Evolutionary conservation across 2,329 filamentous ascomycete species (phyloP).

Genomic region (Neofusicoccum cordaticola): DNA sequence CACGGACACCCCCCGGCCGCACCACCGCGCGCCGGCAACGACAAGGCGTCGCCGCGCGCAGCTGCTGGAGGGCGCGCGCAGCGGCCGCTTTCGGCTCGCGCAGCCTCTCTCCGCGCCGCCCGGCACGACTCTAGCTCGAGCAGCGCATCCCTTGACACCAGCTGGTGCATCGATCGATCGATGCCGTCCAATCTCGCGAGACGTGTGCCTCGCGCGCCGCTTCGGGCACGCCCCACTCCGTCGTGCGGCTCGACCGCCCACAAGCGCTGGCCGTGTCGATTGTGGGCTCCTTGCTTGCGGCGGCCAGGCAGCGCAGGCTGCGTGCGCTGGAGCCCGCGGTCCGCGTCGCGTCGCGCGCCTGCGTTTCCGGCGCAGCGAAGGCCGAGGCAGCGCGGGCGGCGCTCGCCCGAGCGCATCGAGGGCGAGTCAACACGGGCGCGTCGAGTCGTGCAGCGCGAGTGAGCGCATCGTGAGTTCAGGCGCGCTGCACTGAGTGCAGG

Average conservation of each 20-base stretch:
- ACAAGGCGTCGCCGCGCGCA: slow-evolving; percentile 8
- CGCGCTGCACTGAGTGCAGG: slow-evolving; percentile 2
- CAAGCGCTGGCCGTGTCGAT: not conserved
- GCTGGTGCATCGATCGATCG: slow-evolving; percentile 18
- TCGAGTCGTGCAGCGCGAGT: not conserved
- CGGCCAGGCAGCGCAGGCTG: not conserved
- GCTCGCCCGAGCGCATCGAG: not conserved
- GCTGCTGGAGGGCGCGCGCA: not conserved
- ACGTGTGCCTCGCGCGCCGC: slow-evolving; percentile 14
- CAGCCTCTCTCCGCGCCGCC: slow-evolving; percentile 11
- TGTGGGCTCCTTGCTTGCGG: slow-evolving; percentile 9
- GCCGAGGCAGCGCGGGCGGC: not conserved
- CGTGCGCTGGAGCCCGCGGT: not conserved
- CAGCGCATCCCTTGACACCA: slow-evolving; percentile 9
- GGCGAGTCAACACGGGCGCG: slow-evolving; percentile 2
- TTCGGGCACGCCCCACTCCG: slow-evolving; percentile 15
- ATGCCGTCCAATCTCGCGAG: slow-evolving; percentile 9
- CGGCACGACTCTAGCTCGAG: slow-evolving; percentile 9
- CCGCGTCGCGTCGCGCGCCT: not conserved
- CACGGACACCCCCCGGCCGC: not conserved
- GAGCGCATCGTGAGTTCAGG: slow-evolving; percentile 8
- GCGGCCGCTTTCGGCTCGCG: slow-evolving; percentile 13
- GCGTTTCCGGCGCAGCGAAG: not conserved
- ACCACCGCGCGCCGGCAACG: slow-evolving; percentile 6
- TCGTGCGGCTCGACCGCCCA: slow-evolving; percentile 11